phyloP scores from a whole-genome alignment of 768 basidiomycete species.

The Lactarius indigo region DNA sequence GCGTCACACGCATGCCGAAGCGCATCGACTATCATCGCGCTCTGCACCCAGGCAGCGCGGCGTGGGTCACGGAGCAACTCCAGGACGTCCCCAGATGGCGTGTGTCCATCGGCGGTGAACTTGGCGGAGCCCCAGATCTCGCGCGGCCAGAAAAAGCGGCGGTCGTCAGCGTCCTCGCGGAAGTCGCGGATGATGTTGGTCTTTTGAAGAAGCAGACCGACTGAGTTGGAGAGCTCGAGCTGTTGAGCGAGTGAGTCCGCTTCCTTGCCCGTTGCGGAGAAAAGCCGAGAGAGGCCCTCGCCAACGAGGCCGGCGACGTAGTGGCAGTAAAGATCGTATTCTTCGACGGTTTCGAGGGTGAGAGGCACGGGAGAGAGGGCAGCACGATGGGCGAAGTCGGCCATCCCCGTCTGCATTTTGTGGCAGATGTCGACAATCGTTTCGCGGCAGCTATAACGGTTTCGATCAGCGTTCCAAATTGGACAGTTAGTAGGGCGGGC shows the following conservation, averaged over 20 bases:
- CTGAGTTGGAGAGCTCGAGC: constrained; percentile 85
- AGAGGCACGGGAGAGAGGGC: constrained; percentile 58
- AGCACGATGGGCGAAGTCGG: constrained; percentile 86
- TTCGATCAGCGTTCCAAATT: not conserved
- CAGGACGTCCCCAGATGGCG: constrained; percentile 58
- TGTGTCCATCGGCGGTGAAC: constrained; percentile 43
- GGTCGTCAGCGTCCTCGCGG: constrained; percentile 83
- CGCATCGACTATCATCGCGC: constrained; percentile 86
- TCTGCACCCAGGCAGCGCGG: constrained; percentile 77
- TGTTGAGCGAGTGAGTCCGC: constrained; percentile 67
- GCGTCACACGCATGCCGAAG: constrained; percentile 80
- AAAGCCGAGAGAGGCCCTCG: constrained; percentile 88
- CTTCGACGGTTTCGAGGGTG: constrained; percentile 70
- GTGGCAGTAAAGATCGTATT: constrained; percentile 98
- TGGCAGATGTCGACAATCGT: constrained; percentile 79
- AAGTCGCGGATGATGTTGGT: constrained; percentile 97
- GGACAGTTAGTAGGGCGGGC: constrained; percentile 27
- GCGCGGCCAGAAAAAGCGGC: constrained; percentile 89
- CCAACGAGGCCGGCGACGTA: constrained; percentile 98
- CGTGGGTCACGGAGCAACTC: constrained; percentile 60
- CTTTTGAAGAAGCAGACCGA: constrained; percentile 96
- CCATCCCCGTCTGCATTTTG: constrained; percentile 96
- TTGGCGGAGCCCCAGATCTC: constrained; percentile 74
- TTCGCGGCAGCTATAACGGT: constrained; percentile 52
- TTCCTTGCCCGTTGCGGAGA: constrained; percentile 84